A percentile compares a stretch with the other conserved stretches of the same genome.
Conservation (phyloP, 805 yeast genomes). For the Sporopachydermia lactativora region DNA sequence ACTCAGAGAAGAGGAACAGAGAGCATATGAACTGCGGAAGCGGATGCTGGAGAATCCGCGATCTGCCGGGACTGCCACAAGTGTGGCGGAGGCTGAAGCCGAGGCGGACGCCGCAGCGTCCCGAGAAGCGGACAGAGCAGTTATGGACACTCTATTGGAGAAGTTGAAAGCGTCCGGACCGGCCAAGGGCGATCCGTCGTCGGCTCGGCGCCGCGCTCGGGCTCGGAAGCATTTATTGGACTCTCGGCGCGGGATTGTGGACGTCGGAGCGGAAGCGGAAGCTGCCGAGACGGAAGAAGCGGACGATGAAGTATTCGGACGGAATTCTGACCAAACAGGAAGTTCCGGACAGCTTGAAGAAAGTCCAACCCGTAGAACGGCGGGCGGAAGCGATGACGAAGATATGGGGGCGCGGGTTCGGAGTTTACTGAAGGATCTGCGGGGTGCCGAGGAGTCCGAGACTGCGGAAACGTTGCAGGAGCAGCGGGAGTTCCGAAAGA, state of each 20-base stretch:
- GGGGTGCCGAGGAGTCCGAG: conserved; percentile 22
- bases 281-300: neutral
- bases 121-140: conserved; percentile 32
- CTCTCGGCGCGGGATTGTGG: conserved; percentile 16
- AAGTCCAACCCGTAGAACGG: conserved; percentile 3
- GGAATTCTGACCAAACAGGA: no score
- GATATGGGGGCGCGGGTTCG: conserved; percentile 51
- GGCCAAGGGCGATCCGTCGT: conserved; percentile 56
- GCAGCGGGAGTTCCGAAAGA: neutral
- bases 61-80: neutral
- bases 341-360: no score
- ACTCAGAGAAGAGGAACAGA: conserved; percentile 68
- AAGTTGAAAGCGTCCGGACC: conserved; percentile 81
- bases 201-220: conserved; percentile 70
- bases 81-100: conserved; percentile 10
- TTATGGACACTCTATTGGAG: conserved; percentile 80
- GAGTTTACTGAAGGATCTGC: conserved; percentile 43
- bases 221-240: conserved; percentile 49
- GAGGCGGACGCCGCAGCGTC: conserved; percentile 21
- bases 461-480: neutral
- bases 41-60: conserved; percentile 29
- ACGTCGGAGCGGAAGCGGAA: neutral
- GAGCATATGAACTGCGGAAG: conserved; percentile 65
- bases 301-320: conserved; percentile 2
- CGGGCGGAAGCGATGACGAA: conserved; percentile 17